These are phyloP conservation scores for Hanseniaspora clermontiae DNA, from an alignment of 805 yeast species.

Conservation along the genomic window DNA sequence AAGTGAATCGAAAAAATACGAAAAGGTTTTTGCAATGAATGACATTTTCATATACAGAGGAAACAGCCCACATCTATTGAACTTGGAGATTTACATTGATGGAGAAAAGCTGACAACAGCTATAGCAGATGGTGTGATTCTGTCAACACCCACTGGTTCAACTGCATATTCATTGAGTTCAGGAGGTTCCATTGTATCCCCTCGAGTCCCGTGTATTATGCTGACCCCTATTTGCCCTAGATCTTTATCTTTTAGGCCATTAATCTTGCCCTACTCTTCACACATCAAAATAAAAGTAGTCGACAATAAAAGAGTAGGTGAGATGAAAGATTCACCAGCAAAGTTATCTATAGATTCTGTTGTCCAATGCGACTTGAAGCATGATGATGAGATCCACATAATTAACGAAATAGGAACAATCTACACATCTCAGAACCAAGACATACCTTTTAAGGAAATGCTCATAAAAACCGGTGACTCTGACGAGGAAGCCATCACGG, in stretches of 20 bases:
- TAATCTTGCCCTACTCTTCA: slow-evolving; percentile 66
- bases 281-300: slow-evolving; percentile 50
- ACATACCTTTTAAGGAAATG: slow-evolving; percentile 27
- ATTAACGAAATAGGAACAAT: slow-evolving; percentile 54
- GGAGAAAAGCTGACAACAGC: slow-evolving; percentile 77
- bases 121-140: slow-evolving; percentile 78
- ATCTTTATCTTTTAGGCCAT: slow-evolving; percentile 78
- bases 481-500: slow-evolving; percentile 30
- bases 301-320: slow-evolving; percentile 29
- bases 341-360: slow-evolving; percentile 76
- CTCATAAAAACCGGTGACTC: not conserved
- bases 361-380: slow-evolving; percentile 50
- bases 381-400: slow-evolving; percentile 72
- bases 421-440: slow-evolving; percentile 37
- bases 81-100: slow-evolving; percentile 73
- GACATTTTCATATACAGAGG: slow-evolving; percentile 85
- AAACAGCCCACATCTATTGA: slow-evolving; percentile 69
- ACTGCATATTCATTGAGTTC: slow-evolving; percentile 83
- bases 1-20: slow-evolving; percentile 10
- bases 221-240: slow-evolving; percentile 88
- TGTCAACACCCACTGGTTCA: slow-evolving; percentile 88
- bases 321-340: slow-evolving; percentile 7
- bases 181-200: slow-evolving; percentile 90
- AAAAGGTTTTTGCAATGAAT: slow-evolving; percentile 72
- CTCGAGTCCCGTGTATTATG: slow-evolving; percentile 67